Percentiles rank a stretch among this genome's conserved stretches.
phyloP scores from a whole-genome alignment of 768 basidiomycete species.

The Hygrophoropsis aurantiaca region DNA sequence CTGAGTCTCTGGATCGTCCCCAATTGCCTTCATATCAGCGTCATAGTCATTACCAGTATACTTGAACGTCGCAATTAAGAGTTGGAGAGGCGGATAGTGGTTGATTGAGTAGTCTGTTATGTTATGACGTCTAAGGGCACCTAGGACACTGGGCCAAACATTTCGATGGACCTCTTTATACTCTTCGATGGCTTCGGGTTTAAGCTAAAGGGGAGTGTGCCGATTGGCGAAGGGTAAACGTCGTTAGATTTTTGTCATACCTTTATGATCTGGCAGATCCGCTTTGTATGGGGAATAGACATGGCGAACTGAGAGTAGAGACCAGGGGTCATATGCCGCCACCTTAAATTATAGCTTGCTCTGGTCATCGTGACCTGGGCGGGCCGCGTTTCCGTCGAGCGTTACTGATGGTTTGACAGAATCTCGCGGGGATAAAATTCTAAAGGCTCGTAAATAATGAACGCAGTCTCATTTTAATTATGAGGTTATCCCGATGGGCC shows the following conservation, averaged over 20 bases:
- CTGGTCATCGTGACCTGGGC: conserved; percentile 1
- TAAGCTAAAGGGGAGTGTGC: conserved; percentile 42
- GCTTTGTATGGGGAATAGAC: conserved; percentile 38
- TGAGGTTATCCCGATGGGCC: no score
- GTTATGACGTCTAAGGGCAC: conserved; percentile 58
- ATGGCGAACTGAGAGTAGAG: conserved; percentile 14
- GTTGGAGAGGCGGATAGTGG: conserved; percentile 56
- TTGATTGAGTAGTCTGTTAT: conserved; percentile 78
- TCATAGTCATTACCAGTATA: conserved; percentile 68
- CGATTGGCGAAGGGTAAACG: conserved; percentile 1
- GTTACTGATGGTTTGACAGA: neutral
- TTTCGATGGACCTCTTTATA: conserved; percentile 59
- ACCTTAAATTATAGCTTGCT: neutral
- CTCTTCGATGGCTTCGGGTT: conserved; percentile 47
- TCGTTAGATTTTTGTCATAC: conserved; percentile 29
- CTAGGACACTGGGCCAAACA: conserved; percentile 72
- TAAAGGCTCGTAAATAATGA: no score
- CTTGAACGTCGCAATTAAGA: conserved; percentile 80
- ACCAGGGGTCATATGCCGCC: no score
- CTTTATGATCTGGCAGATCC: conserved; percentile 74
- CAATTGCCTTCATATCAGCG: conserved; percentile 63
- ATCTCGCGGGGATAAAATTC: no score
- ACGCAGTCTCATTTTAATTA: no score
- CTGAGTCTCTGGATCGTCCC: conserved; percentile 66
- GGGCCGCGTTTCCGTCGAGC: neutral